These are phyloP conservation scores for Tylopilus rubrobrunneus DNA, from an alignment of 768 basidiomycete species.

Conservation along the genomic window DNA sequence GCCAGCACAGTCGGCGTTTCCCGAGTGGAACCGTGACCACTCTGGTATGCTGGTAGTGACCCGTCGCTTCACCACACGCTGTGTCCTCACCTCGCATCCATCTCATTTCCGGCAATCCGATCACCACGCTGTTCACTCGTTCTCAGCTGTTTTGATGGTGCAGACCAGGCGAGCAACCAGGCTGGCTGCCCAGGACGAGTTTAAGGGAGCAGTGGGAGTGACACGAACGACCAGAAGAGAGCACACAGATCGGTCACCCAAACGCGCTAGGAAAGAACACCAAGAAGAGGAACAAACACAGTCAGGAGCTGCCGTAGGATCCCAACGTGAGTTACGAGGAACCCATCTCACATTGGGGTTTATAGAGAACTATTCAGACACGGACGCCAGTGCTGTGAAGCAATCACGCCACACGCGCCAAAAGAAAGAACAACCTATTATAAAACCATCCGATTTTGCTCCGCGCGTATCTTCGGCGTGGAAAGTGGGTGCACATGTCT, in stretches of 20 bases:
- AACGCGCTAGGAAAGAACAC: conserved; percentile 12
- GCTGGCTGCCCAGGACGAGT: not conserved
- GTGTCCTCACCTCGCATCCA: not conserved
- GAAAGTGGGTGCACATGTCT: conserved; percentile 85
- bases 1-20: not conserved
- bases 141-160: conserved; percentile 13
- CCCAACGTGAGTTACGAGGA: conserved; percentile 9
- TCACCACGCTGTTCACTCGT: not conserved
- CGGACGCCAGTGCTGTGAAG: not conserved
- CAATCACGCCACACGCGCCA: conserved; percentile 5
- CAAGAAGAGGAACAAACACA: not conserved
- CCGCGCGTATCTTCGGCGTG: conserved; percentile 38
- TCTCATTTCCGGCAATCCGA: not conserved
- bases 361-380: not conserved
- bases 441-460: conserved; percentile 27
- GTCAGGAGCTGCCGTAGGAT: not conserved
- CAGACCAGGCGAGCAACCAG: conserved; percentile 21
- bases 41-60: not conserved
- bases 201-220: not conserved
- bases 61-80: not conserved
- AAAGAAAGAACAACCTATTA: conserved; percentile 10
- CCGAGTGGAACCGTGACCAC: not conserved
- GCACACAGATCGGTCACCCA: conserved; percentile 5
- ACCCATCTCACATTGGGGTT: not conserved
- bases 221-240: not conserved